These are phyloP conservation scores for Rhexocercosporidium sp. DNA, from an alignment of 2,329 filamentous ascomycete genomes.

Conservation along the genomic window DNA sequence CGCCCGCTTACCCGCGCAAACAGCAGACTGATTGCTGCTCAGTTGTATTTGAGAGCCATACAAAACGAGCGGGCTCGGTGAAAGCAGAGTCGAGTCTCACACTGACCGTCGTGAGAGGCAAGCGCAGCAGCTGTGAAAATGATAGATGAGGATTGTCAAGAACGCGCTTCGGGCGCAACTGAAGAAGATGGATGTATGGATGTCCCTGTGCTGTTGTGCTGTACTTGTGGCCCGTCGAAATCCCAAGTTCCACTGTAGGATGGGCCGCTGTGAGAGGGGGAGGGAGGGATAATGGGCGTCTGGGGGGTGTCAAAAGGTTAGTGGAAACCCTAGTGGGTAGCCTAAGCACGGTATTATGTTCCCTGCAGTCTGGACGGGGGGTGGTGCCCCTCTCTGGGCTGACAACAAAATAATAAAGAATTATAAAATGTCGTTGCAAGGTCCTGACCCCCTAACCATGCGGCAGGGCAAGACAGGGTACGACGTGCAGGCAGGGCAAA, in stretches of 20 bases:
- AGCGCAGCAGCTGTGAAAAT: conserved; percentile 23
- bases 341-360: conserved; percentile 28
- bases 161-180: conserved; percentile 24
- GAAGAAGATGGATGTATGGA: background rate
- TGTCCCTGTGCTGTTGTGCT: conserved; percentile 25
- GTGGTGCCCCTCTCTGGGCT: conserved; percentile 23
- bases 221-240: conserved; percentile 22
- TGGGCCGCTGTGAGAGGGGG: conserved; percentile 27
- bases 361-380: conserved; percentile 28
- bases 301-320: conserved; percentile 32
- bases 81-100: conserved; percentile 21
- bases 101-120: background rate
- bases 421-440: conserved; percentile 14
- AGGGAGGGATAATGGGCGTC: conserved; percentile 22
- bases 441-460: background rate
- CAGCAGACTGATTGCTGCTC: conserved; percentile 31
- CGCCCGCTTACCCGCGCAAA: conserved; percentile 33
- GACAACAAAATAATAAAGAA: conserved; percentile 15
- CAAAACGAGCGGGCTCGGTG: conserved; percentile 19
- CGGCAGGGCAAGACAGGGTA: background rate
- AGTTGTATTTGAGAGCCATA: conserved; percentile 23
- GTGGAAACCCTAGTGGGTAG: conserved; percentile 35
- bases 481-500: background rate
- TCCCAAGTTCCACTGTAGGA: conserved; percentile 21
- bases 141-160: conserved; percentile 18